Evolutionary conservation across 108 stramenopile genomes (phyloP), one percentile per base, ranked within the genome.

Genomic region (Epithemia pelagica): DNA sequence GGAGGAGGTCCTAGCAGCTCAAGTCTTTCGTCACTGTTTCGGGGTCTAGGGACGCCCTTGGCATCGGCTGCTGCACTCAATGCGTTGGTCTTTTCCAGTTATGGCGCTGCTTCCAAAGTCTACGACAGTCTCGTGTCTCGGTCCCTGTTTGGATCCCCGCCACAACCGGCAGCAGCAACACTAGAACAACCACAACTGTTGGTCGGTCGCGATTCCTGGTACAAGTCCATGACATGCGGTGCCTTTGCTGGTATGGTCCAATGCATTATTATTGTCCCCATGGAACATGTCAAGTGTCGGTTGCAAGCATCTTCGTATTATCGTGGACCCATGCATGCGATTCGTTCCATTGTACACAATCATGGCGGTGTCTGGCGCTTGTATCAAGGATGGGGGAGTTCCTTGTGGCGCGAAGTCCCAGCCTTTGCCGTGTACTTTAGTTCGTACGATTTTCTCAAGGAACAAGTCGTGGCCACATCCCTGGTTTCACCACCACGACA

Each of bases 211-310:
- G 64, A 69, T 65, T 52, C 74, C 1, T 64, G 62, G 64, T 24
- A 64, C 29, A 83, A 87, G 68, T 78, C 82, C 7, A 91, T 91
- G 59, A 63, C 77, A 29, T 95, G 94, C 61, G 97, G 97, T 1
- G 72, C 77, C 19, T 76, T 91, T 57, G 95, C 95, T 22, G 97
- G 97, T 23, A 68, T 91, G 25, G 82, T 91, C 1, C 95, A 96
- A 68, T 78, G 83, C 8, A 62, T 85, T 31, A 82, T 96, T 0
- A 78, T 96, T 57, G 72, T 74, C 56, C 94, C 94, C 1, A 89
- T 87, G 74, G 97, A 97, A 66, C 92, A 94, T 61, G 68, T 97
- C 76, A 97, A 97, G 68, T 91, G 91, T 72, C 82, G 94, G 61
- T 69, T 97, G 61, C 96, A 97, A 78, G 71, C 88, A 51, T n/a